phyloP scores from a whole-genome alignment of 495 filamentous ascomycete species.

The Viridothelium virens region DNA sequence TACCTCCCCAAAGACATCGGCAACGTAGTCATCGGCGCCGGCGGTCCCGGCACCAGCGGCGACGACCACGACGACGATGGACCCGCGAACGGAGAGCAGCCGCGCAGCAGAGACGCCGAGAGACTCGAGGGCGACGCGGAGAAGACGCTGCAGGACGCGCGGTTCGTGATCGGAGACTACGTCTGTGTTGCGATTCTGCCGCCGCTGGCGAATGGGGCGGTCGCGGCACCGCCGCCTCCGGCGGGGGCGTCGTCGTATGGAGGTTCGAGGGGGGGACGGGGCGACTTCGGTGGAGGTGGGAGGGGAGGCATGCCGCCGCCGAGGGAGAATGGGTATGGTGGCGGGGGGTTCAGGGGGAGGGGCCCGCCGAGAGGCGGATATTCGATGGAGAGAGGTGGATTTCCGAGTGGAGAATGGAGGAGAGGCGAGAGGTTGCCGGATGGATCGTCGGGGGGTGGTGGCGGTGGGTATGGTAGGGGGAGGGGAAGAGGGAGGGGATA shows the following conservation, averaged over 20 bases:
- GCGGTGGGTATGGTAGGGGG: conserved; percentile 34
- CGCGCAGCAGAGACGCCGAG: conserved; percentile 9
- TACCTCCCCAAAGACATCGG: conserved; percentile 74
- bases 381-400: conserved; percentile 27
- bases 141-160: conserved; percentile 64
- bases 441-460: conserved; percentile 23
- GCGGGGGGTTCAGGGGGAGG: conserved; percentile 29
- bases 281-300: conserved; percentile 33
- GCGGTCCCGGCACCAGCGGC: conserved; percentile 37
- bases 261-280: conserved; percentile 24
- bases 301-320: conserved; percentile 29
- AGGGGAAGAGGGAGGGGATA: conserved; percentile 27
- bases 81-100: conserved; percentile 29
- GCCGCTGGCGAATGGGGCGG: conserved; percentile 64
- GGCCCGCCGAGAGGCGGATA: conserved; percentile 21
- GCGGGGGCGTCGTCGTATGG: conserved; percentile 28
- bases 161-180: conserved; percentile 85
- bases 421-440: conserved; percentile 50
- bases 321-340: conserved; percentile 43
- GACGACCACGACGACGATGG: conserved; percentile 25
- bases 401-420: conserved; percentile 53
- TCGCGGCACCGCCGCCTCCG: conserved; percentile 49
- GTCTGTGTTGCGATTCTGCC: conserved; percentile 72
- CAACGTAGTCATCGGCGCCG: conserved; percentile 65
- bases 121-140: conserved; percentile 50